Percentiles rank a stretch among this genome's conserved stretches.
Evolutionary conservation across 495 filamentous ascomycete genomes (phyloP).

Genomic region (Aspergillus heteromorphus): DNA sequence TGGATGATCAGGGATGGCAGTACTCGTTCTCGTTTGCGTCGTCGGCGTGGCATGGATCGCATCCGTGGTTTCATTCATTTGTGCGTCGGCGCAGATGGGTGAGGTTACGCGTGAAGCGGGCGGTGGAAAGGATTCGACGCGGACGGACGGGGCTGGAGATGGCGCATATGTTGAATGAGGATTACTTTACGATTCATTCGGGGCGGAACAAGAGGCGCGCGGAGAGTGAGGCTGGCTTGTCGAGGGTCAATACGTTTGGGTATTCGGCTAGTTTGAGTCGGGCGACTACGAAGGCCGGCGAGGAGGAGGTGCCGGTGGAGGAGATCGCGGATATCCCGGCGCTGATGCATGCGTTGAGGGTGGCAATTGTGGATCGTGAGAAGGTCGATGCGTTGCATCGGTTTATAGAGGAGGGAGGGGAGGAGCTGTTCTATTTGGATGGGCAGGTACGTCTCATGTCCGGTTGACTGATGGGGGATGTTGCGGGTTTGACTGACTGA

Average conservation of each 20-base stretch:
- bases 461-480: not conserved
- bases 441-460: slow-evolving; percentile 44
- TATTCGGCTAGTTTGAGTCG: slow-evolving; percentile 21
- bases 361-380: slow-evolving; percentile 77
- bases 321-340: slow-evolving; percentile 62
- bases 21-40: slow-evolving; percentile 83
- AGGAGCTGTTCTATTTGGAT: slow-evolving; percentile 73
- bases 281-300: slow-evolving; percentile 24
- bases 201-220: slow-evolving; percentile 37
- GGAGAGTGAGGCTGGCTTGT: slow-evolving; percentile 28
- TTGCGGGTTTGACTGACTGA: not conserved
- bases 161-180: slow-evolving; percentile 64
- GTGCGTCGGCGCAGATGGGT: slow-evolving; percentile 87
- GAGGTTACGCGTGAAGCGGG: slow-evolving; percentile 64
- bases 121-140: slow-evolving; percentile 16
- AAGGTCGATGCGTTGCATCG: slow-evolving; percentile 74
- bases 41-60: slow-evolving; percentile 86
- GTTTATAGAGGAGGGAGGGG: slow-evolving; percentile 73
- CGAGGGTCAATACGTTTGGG: slow-evolving; percentile 22
- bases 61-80: slow-evolving; percentile 89
- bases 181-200: slow-evolving; percentile 82
- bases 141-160: slow-evolving; percentile 31
- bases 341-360: slow-evolving; percentile 59
- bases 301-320: slow-evolving; percentile 37
- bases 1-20: slow-evolving; percentile 92